Base-by-base conservation (phyloP, 2,329 filamentous ascomycete species). In the Sphaerulina musiva region DNA sequence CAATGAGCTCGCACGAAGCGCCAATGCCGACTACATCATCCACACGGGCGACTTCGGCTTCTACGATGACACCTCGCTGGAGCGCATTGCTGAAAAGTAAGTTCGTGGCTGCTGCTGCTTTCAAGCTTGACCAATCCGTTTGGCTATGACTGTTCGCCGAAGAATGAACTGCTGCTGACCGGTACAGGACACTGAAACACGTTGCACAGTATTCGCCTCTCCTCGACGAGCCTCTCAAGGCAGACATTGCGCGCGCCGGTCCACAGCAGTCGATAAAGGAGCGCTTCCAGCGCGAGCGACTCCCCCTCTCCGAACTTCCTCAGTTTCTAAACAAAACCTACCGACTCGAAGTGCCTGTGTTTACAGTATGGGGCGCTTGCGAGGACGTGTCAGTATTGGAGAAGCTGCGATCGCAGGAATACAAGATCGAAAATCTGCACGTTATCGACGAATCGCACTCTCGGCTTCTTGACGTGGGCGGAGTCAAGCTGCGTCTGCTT, bases 31-130 rank as follows among this genome's bases (percentile, higher is more conserved):
- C 75, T 90, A 96, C 76, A 95, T 98, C 73, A 90, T 98, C 68
- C 93, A 98, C 62, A 98, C 93, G 17, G 93, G 93, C 72, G 93
- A 98, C 73, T 98, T 98, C 71, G 93, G 93, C 59, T 98, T 98
- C 76, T 98, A 98, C 76, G 93, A 98, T 73, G 87, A 95, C 66
- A 89, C 86, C 51, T 98, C 93, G 36, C 78, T 98, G 63, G 92
- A 97, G 68, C 86, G 93, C 68, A 97, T 98, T 76, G 93, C 93
- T 40, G 93, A 98, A 74, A 98, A 98, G 89, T 95, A 76, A 77
- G 84, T 76, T 7, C 26, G 10, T 17, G 20, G 5, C 10, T 50
- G 26, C 17, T 12, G 12, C 34, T 38, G 34, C n/a, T 11, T 38
- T 11, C 34, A 7, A 38, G 12, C 12, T 26, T 26, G 42, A 23